phyloP scores from a whole-genome alignment of 1,284 basidiomycete species.

The Marasmius sp. region DNA sequence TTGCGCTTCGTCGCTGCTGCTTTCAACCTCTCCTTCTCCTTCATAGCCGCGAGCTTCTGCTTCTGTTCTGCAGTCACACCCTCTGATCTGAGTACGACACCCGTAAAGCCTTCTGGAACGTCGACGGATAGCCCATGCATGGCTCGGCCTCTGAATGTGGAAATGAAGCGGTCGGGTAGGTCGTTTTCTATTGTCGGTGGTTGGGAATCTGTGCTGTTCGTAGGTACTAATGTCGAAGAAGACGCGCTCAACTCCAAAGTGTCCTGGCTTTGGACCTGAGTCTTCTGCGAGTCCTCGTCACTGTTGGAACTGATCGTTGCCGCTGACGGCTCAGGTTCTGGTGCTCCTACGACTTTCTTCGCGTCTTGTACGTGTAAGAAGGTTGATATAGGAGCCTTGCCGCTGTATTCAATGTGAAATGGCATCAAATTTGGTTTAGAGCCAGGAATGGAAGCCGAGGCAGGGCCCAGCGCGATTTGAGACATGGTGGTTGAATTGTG shows the following conservation, averaged over 20 bases:
- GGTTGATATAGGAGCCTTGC: slow-evolving; percentile 68
- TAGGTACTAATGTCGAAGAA: neutral
- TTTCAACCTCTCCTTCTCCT: slow-evolving; percentile 6
- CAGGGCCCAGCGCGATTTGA: neutral
- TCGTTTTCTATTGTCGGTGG: slow-evolving; percentile 15
- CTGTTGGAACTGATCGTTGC: neutral
- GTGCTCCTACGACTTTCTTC: slow-evolving; percentile 32
- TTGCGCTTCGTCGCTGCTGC: slow-evolving; percentile 11
- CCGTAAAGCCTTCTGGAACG: slow-evolving; percentile 67
- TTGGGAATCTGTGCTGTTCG: slow-evolving; percentile 5
- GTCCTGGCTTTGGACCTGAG: neutral
- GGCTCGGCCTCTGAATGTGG: slow-evolving; percentile 71
- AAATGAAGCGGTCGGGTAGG: slow-evolving; percentile 40
- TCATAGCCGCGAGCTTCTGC: slow-evolving; percentile 16
- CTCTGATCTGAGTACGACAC: slow-evolving; percentile 51
- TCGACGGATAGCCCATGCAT: slow-evolving; percentile 64
- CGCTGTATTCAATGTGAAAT: slow-evolving; percentile 71
- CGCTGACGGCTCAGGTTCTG: slow-evolving; percentile 12
- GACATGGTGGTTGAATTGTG: neutral
- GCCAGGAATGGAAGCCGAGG: slow-evolving; percentile 23
- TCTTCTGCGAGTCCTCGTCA: neutral
- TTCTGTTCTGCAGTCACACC: slow-evolving; percentile 19
- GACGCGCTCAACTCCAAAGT: neutral
- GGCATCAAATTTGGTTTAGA: slow-evolving; percentile 73
- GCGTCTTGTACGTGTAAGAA: slow-evolving; percentile 62